Evolutionary conservation across 345 rosid species (phyloP), one percentile per base, ranked within the genome.

Genomic region (Carallia brachiata): DNA sequence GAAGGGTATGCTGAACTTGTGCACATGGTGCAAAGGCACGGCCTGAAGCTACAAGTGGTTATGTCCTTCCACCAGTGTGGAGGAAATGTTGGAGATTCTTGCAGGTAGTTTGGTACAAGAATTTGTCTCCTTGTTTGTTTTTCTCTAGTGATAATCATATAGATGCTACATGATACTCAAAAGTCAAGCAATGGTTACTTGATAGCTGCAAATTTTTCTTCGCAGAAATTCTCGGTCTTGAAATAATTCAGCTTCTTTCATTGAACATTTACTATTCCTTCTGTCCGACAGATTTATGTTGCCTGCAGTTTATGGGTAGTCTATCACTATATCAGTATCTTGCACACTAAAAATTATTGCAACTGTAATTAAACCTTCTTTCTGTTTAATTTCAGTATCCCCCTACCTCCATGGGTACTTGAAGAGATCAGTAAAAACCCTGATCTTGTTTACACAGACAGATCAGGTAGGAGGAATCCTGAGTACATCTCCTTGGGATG

Each of bases 31-130:
- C 84, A 88, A 64, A 88, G 72, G 71, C 90, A 95, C 66, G 97
- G 97, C 39, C 75, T 95, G 61, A 95, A 92, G 84, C 87, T 95
- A 59, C 99, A 95, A 66, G 87, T 85, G 6, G 97, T 95, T 17
- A 92, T 92, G 97, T 95, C 99, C 59, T 95, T 95, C 80, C 99
- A 95, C 78, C 97, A 95, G 83, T 92, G 99, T n/a, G 97, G 99
- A 61, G 97, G 99, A 71, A 92, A 95, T 82, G 99, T 95, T 2
- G 97, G 97, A 74, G 99, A 95, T 79, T 92, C 97, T 71, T 92
- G 97, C 99, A 92, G 93, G 99, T 94, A 84, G 4, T 60, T 61
- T 13, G 66, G 47, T 4, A 19, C 64, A 68, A 39, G 30, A 3
- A 9, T n/a, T n/a, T 56, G 7, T 50, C 9, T n/a, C 19, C 15